Evolutionary conservation across 2,329 filamentous ascomycete genomes (phyloP), one percentile per base, ranked within the genome.

Genomic region (Bimuria novae-zelandiae): DNA sequence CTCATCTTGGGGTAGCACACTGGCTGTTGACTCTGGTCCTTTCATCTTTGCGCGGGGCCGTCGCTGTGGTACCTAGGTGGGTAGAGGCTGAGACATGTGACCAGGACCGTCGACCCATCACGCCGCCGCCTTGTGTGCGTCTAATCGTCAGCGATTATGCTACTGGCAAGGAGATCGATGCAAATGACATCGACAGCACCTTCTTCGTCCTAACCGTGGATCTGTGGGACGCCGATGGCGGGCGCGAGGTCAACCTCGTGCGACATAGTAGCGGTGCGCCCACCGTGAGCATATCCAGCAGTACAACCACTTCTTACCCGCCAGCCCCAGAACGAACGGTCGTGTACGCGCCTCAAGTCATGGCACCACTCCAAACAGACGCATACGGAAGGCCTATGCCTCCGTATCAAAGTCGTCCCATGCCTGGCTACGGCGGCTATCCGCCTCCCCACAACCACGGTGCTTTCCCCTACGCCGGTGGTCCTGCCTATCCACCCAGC

Each of bases 31-130:
- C n/a, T n/a, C n/a, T n/a, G n/a, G n/a, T n/a, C n/a, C n/a, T n/a
- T n/a, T n/a, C n/a, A n/a, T n/a, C n/a, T n/a, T n/a, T n/a, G n/a
- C n/a, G n/a, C n/a, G n/a, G n/a, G 83, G 90, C 50, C 58, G 54
- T 61, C 54, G 22, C 32, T 48, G 36, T 55, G 57, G 54, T 57
- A n/a, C n/a, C n/a, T n/a, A n/a, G n/a, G n/a, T n/a, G n/a, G n/a
- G n/a, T n/a, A 40, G 39, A 49, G 30, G 60, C 68, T 73, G 55
- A 70, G 49, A 45, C 53, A 54, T 61, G 56, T 54, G 60, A 55
- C 67, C n/a, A 96, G 89, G 94, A 99, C 74, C 89, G 94, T 60
- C 84, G 94, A 59, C 94, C 94, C 22, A 97, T 99, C 64, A 97
- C 94, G 23, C 93, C 94, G 12, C 94, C 94, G 19, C 93, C 94